phyloP scores from a whole-genome alignment of 371 early-diverging fungal species.

The Funneliformis caledonium region DNA sequence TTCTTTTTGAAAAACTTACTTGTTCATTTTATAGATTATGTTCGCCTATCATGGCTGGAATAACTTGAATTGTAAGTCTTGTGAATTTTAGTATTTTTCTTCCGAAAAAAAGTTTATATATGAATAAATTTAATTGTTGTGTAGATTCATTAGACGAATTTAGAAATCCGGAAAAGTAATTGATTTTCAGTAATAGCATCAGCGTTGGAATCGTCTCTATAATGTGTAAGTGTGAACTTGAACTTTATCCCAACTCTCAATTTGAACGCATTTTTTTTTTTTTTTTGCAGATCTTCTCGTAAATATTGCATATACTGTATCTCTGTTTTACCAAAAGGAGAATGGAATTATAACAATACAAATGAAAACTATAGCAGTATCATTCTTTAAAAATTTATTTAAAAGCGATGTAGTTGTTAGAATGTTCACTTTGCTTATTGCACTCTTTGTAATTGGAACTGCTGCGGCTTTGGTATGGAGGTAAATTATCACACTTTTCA shows the following conservation, averaged over 20 bases:
- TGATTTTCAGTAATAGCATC: not conserved
- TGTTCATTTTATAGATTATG: not conserved
- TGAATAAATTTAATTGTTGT: not conserved
- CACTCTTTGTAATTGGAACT: constrained; percentile 19
- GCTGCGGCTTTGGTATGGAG: not conserved
- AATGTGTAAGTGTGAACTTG: not conserved
- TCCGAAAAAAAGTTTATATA: not conserved
- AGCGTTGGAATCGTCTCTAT: constrained; percentile 10
- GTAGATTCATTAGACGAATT: constrained; percentile 30
- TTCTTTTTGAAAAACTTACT: not conserved
- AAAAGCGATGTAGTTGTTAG: not conserved
- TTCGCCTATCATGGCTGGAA: constrained; percentile 29
- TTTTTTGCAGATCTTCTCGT: constrained; percentile 20
- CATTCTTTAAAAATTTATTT: not conserved
- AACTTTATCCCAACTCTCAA: not conserved
- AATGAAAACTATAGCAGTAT: constrained; percentile 14
- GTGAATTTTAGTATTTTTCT: not conserved
- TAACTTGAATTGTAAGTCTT: constrained; percentile 28
- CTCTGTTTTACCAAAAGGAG: not conserved
- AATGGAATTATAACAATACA: too few relatives aligned
- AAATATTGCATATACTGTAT: constrained; percentile 34
- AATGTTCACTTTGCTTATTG: not conserved
- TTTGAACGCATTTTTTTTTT: not conserved
- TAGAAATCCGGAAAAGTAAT: not conserved
- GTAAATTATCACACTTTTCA: not conserved